Evolutionary conservation across 768 basidiomycete genomes (phyloP).

Genomic region (Cyathus striatus): DNA sequence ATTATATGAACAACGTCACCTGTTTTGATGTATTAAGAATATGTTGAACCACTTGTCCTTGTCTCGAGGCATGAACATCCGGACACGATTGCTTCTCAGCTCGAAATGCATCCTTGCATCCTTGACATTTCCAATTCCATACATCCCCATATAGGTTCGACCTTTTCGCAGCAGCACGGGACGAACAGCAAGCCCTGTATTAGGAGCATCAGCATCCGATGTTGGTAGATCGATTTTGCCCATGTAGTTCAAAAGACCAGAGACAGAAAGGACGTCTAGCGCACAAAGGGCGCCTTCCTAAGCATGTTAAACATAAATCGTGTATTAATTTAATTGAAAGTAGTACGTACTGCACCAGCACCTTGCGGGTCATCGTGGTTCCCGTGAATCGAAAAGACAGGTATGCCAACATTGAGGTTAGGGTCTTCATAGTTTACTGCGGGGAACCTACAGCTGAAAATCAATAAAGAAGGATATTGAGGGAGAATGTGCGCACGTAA

Average conservation of each 20-base stretch:
- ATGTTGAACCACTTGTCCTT: constrained; percentile 95
- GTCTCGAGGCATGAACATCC: constrained; percentile 94
- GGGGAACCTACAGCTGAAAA: constrained; percentile 63
- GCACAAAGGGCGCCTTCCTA: constrained; percentile 97
- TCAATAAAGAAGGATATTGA: constrained; percentile 2
- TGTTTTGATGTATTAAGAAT: constrained; percentile 90
- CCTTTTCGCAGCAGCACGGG: constrained; percentile 93
- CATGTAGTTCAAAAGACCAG: constrained; percentile 95
- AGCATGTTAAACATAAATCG: background rate
- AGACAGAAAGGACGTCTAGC: constrained; percentile 89
- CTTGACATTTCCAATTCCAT: constrained; percentile 95
- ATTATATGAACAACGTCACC: constrained; percentile 37
- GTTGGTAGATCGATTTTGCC: constrained; percentile 89
- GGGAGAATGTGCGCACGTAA: constrained; percentile 55
- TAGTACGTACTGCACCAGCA: constrained; percentile 68
- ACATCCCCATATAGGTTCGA: constrained; percentile 80
- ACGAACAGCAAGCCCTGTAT: constrained; percentile 76
- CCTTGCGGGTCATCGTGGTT: constrained; percentile 99
- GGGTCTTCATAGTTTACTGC: constrained; percentile 96
- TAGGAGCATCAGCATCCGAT: constrained; percentile 60
- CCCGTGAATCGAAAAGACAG: constrained; percentile 98
- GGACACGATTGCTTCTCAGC: constrained; percentile 86
- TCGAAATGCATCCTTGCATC: constrained; percentile 97
- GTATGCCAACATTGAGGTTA: constrained; percentile 93
- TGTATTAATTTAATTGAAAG: background rate